Evolutionary conservation across 2,329 filamentous ascomycete species (phyloP).

Genomic region (Hypoxylon rubiginosum): DNA sequence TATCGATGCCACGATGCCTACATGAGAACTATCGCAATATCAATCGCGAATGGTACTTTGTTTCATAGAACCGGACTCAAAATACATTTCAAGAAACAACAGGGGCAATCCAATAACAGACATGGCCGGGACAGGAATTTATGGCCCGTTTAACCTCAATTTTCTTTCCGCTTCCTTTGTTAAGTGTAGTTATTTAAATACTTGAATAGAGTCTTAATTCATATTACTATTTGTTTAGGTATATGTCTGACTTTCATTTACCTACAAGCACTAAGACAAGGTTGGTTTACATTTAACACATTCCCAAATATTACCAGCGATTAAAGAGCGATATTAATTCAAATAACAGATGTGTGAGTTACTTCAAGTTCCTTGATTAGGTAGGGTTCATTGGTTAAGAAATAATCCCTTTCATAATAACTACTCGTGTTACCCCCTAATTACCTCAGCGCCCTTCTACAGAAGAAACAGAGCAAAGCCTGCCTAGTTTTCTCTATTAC

Average conservation of each 20-base stretch:
- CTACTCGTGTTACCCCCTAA: neutral
- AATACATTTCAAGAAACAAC: neutral
- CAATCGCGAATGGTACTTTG: neutral
- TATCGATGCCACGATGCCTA: neutral
- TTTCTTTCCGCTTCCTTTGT: too few species aligned
- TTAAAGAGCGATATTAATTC: too few species aligned
- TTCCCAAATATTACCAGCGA: neutral
- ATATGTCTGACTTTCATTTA: too few species aligned
- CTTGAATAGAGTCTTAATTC: too few species aligned
- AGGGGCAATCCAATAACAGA: neutral
- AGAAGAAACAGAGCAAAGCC: neutral
- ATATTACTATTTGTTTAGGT: too few species aligned
- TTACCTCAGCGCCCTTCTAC: neutral
- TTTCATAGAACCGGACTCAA: neutral
- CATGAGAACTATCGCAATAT: too few species aligned
- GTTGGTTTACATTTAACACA: neutral
- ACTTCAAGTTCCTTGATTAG: neutral
- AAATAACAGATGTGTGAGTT: neutral
- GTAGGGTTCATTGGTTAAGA: neutral
- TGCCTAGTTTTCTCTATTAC: neutral
- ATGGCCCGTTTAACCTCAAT: neutral
- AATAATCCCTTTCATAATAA: neutral
- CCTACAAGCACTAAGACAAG: too few species aligned
- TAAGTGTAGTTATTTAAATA: too few species aligned
- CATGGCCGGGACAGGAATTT: neutral